Evolutionary conservation across 805 yeast species (phyloP).

Genomic region (Myxozyma neglecta): DNA sequence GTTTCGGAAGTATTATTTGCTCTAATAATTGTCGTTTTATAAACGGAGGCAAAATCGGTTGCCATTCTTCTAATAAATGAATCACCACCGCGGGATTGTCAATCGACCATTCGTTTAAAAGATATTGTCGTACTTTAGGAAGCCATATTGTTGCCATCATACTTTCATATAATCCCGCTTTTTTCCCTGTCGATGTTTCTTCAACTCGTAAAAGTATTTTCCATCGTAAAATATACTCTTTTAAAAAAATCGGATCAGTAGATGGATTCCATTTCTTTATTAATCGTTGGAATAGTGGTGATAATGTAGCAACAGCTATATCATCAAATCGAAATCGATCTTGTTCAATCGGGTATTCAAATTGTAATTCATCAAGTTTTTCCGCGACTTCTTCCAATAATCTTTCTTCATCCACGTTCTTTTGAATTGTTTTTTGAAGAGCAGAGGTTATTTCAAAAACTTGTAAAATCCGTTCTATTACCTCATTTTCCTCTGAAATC

Average conservation of each 20-base stretch:
- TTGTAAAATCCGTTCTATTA: slow-evolving; percentile 20
- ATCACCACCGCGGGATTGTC: slow-evolving; percentile 45
- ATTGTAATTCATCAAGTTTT: slow-evolving; percentile 33
- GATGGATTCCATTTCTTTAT: slow-evolving; percentile 46
- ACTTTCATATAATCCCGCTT: slow-evolving; percentile 40
- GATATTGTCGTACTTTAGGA: slow-evolving; percentile 38
- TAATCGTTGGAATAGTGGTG: slow-evolving; percentile 21
- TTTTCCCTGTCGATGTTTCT: slow-evolving; percentile 16
- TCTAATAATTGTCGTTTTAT: slow-evolving; percentile 39
- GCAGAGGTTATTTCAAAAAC: slow-evolving; percentile 6
- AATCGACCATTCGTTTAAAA: slow-evolving; percentile 44
- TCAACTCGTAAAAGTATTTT: slow-evolving; percentile 27
- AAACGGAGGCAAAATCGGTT: slow-evolving; percentile 41
- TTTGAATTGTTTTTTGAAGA: not conserved
- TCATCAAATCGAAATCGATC: slow-evolving; percentile 32
- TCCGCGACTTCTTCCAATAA: slow-evolving; percentile 42
- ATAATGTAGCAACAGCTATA: slow-evolving; percentile 34
- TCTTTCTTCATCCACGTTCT: not conserved
- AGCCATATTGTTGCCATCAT: slow-evolving; percentile 44
- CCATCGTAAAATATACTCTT: slow-evolving; percentile 40
- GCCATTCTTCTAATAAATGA: slow-evolving; percentile 47
- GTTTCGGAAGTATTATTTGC: slow-evolving; percentile 43
- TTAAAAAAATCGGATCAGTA: slow-evolving; percentile 39
- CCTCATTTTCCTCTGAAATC: slow-evolving; percentile 20
- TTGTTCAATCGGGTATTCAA: slow-evolving; percentile 27